Evolutionary conservation across 352 stramenopile species (phyloP), one percentile per base, ranked within the genome.

Genomic region (Thraustotheca clavata): DNA sequence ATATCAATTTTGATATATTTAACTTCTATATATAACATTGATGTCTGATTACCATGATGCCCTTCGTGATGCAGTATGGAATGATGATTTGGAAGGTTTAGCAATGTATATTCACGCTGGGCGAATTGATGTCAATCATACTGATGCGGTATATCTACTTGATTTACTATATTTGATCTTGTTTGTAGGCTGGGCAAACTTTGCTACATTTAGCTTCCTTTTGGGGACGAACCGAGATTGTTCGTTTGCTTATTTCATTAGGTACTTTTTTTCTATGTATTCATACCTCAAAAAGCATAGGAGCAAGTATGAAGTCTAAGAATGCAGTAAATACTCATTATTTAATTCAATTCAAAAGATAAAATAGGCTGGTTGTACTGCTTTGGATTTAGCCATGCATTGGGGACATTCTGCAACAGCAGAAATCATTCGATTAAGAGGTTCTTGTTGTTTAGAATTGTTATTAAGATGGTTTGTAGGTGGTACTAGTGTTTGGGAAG

Each of bases 161-260:
- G 16, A 11, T 12, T 31, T 38, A 12, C 18, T 16, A 14, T 8
- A 67, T 27, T 4, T 26, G 43, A 46, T 11, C 5, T 32, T 16
- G 12, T 26, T 18, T 38, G 36, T 62, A 62, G 49, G 77, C 77
- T 3, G 81, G 81, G 0, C 81, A 90, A 62, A 90, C 81, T 20
- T 41, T 90, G 69, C 67, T 90, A 40, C 81, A 90, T 48, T 69
- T 90, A 32, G 81, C 81, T 36, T 78, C 79, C 43, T 90, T 90
- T 43, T 88, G 79, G 79, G 81, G 81, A 0, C 74, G 81, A 20
- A 87, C 85, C 68, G 72, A 81, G 5, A 54, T 88, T 35, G 72
- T 80, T 48, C 87, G 87, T 49, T 32, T 87, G 60, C 67, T 90
- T 18, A 61, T 65, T 18, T 65, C 57, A 2, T 16, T 65, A 9